Evolutionary conservation across 352 stramenopile genomes (phyloP), one percentile per base, ranked within the genome.

Genomic region (Peronospora destructor): DNA sequence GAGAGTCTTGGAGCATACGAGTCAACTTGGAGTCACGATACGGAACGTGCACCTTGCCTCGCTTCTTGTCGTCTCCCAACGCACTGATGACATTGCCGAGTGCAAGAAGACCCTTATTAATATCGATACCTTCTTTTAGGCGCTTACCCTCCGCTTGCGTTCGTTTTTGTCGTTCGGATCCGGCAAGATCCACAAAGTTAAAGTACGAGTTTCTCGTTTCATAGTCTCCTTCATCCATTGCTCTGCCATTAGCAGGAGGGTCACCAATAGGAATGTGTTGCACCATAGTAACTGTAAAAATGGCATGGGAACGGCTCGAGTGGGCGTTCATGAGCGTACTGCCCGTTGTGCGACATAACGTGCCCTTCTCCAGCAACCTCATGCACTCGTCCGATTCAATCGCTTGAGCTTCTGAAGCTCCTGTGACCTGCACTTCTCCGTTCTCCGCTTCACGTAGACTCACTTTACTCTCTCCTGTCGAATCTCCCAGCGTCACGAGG

Each of bases 81-180:
- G 94, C 92, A 56, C 95, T 98, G 53, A 99, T 98, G 23, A 98
- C 95, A 59, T 98, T 98, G 3, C 96, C 96, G 13, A 99, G 79
- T 7, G 92, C 94, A 12, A 99, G 73, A 16, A 99, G 76, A 3
- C 96, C 96, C 66, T 98, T 96, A 76, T 99, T 99, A 68, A 99
- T 99, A 59, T 98, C 86, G 37, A 98, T 98, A 26, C 92, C 95
- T 78, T 99, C 94, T 51, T 89, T 95, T 46, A 97, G 65, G 1
- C 95, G 76, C 58, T 91, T 87, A 21, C 79, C 92, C 43, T 96
- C 76, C 0, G 93, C 89, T 50, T 95, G 87, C 14, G 95, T 98
- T 36, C 95, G 95, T 56, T 98, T 98, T 58, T 97, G 80, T 23
- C 90, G 86, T 59, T 97, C 91, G 0, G 85, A 96, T 26, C 88